A percentile compares a stretch with the other conserved stretches of the same genome.
phyloP scores from a whole-genome alignment of 768 basidiomycete genomes.

The Podaxis carcinomalis region DNA sequence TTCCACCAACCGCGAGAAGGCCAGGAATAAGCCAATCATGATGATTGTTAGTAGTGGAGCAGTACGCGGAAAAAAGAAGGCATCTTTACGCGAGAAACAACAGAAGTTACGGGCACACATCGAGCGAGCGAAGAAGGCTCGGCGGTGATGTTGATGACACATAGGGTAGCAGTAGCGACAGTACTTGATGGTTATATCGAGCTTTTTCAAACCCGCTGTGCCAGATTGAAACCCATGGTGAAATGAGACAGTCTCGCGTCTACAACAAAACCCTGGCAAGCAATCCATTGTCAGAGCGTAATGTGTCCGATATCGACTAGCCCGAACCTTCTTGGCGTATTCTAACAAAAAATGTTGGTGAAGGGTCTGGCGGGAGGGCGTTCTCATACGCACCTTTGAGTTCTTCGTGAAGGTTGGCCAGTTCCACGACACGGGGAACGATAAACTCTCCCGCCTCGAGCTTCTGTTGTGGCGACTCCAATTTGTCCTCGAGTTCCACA shows the following conservation, averaged over 20 bases:
- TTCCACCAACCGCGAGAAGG: constrained; percentile 90
- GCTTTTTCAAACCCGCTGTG: constrained; percentile 25
- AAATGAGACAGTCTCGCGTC: constrained; percentile 80
- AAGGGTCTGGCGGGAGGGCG: background rate
- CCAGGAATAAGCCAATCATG: constrained; percentile 93
- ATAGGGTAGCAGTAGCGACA: background rate
- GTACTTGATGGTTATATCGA: background rate
- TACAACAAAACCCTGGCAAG: constrained; percentile 51
- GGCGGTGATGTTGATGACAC: constrained; percentile 15
- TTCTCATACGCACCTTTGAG: constrained; percentile 57
- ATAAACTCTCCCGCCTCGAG: constrained; percentile 89
- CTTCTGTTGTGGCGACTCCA: constrained; percentile 68
- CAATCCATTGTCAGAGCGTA: background rate
- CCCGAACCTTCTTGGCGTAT: constrained; percentile 52
- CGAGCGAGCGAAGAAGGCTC: constrained; percentile 57
- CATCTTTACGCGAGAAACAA: constrained; percentile 78
- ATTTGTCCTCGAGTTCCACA: constrained; percentile 59
- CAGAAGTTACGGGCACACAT: constrained; percentile 74
- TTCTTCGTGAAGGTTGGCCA: constrained; percentile 56
- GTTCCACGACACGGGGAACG: constrained; percentile 62
- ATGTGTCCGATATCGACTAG: background rate
- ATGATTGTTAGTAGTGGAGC: constrained; percentile 79
- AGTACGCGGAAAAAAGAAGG: constrained; percentile 81
- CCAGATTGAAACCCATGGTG: constrained; percentile 64
- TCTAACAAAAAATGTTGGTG: constrained; percentile 28